phyloP scores from a whole-genome alignment of 768 basidiomycete genomes.

The Boletus edulis region DNA sequence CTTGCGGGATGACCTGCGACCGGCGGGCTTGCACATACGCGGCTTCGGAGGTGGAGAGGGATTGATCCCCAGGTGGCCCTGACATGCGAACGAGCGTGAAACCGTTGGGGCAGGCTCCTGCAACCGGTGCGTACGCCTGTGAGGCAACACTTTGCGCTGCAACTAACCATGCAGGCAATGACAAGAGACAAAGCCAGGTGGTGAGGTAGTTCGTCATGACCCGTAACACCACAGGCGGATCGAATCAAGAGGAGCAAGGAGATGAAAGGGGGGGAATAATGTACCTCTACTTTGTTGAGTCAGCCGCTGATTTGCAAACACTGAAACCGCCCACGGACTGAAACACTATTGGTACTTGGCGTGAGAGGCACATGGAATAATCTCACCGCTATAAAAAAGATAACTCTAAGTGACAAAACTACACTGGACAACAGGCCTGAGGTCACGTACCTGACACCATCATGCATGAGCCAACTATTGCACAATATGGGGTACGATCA shows the following conservation, averaged over 20 bases:
- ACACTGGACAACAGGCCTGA: too few species aligned
- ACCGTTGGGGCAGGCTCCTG: conserved; percentile 17
- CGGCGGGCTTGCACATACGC: conserved; percentile 36
- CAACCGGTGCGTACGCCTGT: conserved; percentile 22
- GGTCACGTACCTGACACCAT: too few species aligned
- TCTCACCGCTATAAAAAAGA: too few species aligned
- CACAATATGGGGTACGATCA: too few species aligned
- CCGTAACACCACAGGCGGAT: background rate
- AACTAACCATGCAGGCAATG: conserved; percentile 1
- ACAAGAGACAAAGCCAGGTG: conserved; percentile 14
- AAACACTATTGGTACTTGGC: too few species aligned
- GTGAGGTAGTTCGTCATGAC: background rate
- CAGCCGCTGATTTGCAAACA: background rate
- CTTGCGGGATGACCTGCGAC: conserved; percentile 34
- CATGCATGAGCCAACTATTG: too few species aligned
- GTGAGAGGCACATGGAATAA: too few species aligned
- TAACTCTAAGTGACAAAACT: too few species aligned
- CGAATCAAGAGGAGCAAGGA: background rate
- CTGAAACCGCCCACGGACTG: background rate
- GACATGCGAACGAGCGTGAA: conserved; percentile 32
- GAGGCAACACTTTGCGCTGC: conserved; percentile 27
- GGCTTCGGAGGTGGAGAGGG: conserved; percentile 35
- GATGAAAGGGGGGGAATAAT: background rate
- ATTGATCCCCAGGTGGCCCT: conserved; percentile 27
- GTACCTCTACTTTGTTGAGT: too few species aligned